phyloP scores from a whole-genome alignment of 495 filamentous ascomycete genomes.

The Schizothecium vesticola region DNA sequence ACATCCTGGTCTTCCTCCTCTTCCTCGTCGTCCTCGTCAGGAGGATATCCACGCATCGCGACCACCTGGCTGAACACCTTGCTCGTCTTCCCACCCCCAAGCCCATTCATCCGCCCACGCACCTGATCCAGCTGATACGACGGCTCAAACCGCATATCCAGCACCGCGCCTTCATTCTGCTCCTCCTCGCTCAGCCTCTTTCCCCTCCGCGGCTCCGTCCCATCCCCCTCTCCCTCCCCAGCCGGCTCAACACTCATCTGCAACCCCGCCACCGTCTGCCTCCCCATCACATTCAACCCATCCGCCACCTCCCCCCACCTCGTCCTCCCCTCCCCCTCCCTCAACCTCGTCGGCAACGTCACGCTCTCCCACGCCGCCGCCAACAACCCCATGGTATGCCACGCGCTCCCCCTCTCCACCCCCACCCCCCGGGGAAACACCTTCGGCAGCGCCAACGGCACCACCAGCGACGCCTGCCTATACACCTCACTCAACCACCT shows the following conservation, averaged over 20 bases:
- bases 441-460: constrained; percentile 66
- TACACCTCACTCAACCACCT: constrained; percentile 61
- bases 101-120: constrained; percentile 8
- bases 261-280: constrained; percentile 73
- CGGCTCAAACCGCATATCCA: constrained; percentile 26
- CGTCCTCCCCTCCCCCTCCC: constrained; percentile 43
- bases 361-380: constrained; percentile 73
- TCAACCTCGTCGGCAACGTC: constrained; percentile 70
- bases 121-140: constrained; percentile 23
- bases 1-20: constrained; percentile 14
- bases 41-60: constrained; percentile 14
- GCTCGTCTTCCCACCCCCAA: constrained; percentile 7
- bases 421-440: constrained; percentile 54
- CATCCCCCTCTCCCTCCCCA: constrained; percentile 15
- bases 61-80: constrained; percentile 30
- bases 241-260: constrained; percentile 44
- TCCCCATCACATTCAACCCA: constrained; percentile 68
- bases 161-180: constrained; percentile 15
- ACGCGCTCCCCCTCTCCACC: constrained; percentile 62
- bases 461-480: constrained; percentile 66
- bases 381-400: constrained; percentile 78
- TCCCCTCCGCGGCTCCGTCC: neutral
- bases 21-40: constrained; percentile 15
- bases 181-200: constrained; percentile 17
- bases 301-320: constrained; percentile 61